Base-by-base conservation (phyloP, 2,329 filamentous ascomycete genomes). In the Ceratocystis albifundus region DNA sequence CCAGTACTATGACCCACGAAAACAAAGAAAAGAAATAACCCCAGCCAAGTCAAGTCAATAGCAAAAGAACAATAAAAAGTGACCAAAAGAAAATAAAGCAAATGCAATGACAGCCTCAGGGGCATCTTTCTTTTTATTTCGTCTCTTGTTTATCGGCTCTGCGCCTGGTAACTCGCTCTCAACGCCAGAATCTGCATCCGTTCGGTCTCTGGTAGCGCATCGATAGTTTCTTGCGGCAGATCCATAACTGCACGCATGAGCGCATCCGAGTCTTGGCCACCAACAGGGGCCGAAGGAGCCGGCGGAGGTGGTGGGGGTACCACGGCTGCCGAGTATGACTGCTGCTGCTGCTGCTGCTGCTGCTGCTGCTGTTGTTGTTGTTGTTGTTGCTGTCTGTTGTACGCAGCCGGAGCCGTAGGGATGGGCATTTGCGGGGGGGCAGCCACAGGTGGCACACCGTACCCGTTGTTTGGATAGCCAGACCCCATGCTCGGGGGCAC, bases 201-300 rank as follows among this genome's bases (percentile, higher is more conserved):
- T 72, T 94, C 87, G 22, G 84, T 82, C 46, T 90, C 88, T 4
- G 88, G 85, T 62, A 96, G 78, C 72, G 85, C 83, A 73, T 93
- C 88, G 71, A 97, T 91, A 66, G 89, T 84, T 67, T 89, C 82
- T 72, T 89, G 88, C 1, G 90, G 84, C 78, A 96, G 85, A 65
- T 82, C 84, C 78, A 96, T 80, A 61, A 96, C 88, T 71, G 91
- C 88, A 69, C 88, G 84, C 74, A 96, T 86, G 65, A 96, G 80
- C 55, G 86, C 84, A 61, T 89, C 86, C 53, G 88, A 84, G 68
- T 88, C 84, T 53, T 81, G 79, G 15, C 80, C 76, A 12, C 74
- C 71, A 1, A 74, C 73, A 7, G 77, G 74, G 2, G 75, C 70
- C 0, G 71, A 70, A 3, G 74, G 72, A 28, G 75, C 71, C 3